Base-by-base conservation (phyloP, 1,284 basidiomycete species). In the Cryptococcus sp. region DNA sequence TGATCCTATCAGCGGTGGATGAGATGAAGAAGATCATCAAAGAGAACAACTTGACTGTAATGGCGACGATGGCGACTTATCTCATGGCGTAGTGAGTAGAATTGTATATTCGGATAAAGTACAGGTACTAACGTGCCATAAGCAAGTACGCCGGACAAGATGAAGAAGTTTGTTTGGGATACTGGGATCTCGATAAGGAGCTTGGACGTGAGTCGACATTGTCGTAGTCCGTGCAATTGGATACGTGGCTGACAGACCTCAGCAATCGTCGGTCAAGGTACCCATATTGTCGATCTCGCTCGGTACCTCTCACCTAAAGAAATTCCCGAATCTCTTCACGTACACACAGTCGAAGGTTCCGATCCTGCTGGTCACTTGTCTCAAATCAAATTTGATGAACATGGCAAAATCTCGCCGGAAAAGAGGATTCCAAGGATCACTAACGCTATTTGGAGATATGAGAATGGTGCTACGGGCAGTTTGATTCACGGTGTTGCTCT, bases 1-100 rank as follows among this genome's bases (percentile, higher is more conserved):
- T 15, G 3, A 15, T 13, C 42, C 6, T 42, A 30, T 31, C 60
- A 56, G 79, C 78, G 45, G 79, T 80, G n/a, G 76, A 79, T 60
- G 75, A 77, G 70, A 80, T 81, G 76, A 80, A 80, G 67, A 50
- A 62, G n/a, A 76, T 80, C 52, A 73, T 81, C 55, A 76, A 78
- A 46, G 78, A 80, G 62, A 79, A 79, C 67, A 72, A 79, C 45
- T 71, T 81, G 53, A 75, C 72, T 46, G 76, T 81, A 15, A 80
- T 81, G 79, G 75, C 76, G 32, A 78, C 77, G 50, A 72, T 73
- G 49, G 78, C 79, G 0, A 71, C 76, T 5, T 80, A 80, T 70
- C 70, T 79, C 52, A 77, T 77, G 72, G 77, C 79, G 13, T 80
- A 78, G 57, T 68, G 55, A 56, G 58, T 64, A 5, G 10, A 33